phyloP scores from a whole-genome alignment of 2,329 filamentous ascomycete genomes.

The Colletotrichum sp. region DNA sequence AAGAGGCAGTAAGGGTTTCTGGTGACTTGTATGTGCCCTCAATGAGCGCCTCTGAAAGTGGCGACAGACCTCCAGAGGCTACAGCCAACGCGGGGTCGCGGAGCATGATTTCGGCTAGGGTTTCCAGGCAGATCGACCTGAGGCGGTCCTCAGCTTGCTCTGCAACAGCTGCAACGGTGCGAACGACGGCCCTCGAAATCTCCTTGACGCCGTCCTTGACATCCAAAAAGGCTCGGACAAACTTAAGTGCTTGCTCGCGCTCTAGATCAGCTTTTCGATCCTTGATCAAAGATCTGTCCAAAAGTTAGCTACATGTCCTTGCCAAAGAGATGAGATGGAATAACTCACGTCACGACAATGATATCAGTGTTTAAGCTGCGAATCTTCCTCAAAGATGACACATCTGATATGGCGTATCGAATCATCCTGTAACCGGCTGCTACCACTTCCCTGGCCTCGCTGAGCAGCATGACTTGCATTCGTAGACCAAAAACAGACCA shows the following conservation, averaged over 20 bases:
- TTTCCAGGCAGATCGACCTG: slow-evolving; percentile 90
- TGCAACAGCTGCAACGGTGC: slow-evolving; percentile 89
- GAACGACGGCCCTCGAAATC: slow-evolving; percentile 83
- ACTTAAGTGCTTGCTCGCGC: slow-evolving; percentile 95
- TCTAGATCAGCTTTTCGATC: slow-evolving; percentile 97
- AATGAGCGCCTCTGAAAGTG: slow-evolving; percentile 88
- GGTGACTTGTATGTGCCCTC: slow-evolving; percentile 93
- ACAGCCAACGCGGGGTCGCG: slow-evolving; percentile 83
- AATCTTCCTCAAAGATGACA: slow-evolving; percentile 87
- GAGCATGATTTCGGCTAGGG: slow-evolving; percentile 88
- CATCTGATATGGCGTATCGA: slow-evolving; percentile 91
- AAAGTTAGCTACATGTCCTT: slow-evolving; percentile 4
- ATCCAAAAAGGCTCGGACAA: slow-evolving; percentile 92
- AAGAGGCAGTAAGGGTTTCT: slow-evolving; percentile 85
- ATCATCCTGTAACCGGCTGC: slow-evolving; percentile 94
- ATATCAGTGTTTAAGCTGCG: slow-evolving; percentile 89
- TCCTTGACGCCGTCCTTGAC: slow-evolving; percentile 92
- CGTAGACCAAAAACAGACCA: slow-evolving; percentile 95
- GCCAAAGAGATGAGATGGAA: background rate
- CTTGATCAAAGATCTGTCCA: slow-evolving; percentile 78
- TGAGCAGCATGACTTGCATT: slow-evolving; percentile 95
- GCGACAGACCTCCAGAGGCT: slow-evolving; percentile 81
- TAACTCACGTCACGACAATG: slow-evolving; percentile 74
- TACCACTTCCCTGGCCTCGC: slow-evolving; percentile 93
- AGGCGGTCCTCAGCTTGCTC: slow-evolving; percentile 87